A percentile compares a stretch with the other conserved stretches of the same genome.
Conservation (phyloP, 2,329 filamentous ascomycete genomes). For the Claviceps humidiphila region DNA sequence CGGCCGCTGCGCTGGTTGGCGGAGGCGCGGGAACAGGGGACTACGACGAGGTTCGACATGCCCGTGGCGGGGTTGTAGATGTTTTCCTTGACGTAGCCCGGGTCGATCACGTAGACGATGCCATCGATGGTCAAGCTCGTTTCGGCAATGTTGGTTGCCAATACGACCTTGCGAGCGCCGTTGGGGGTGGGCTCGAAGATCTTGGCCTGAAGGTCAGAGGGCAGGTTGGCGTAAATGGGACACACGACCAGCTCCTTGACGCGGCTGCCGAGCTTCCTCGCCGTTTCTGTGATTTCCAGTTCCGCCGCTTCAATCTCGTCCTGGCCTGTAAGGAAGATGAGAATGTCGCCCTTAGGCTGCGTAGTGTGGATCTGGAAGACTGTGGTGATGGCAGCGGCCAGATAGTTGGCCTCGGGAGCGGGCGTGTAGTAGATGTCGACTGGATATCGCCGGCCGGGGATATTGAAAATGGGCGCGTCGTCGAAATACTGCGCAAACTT, state of each 20-base stretch:
- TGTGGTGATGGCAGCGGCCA: conserved; percentile 81
- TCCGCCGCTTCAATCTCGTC: conserved; percentile 91
- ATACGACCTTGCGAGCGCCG: conserved; percentile 74
- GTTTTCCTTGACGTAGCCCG: conserved; percentile 91
- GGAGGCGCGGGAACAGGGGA: conserved; percentile 80
- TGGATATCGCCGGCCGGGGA: conserved; percentile 77
- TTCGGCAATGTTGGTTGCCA: conserved; percentile 95
- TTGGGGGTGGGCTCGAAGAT: conserved; percentile 91
- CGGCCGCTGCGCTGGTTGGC: conserved; percentile 88
- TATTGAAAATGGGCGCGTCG: conserved; percentile 85
- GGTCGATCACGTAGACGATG: conserved; percentile 91
- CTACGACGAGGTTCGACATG: conserved; percentile 84
- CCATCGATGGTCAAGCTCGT: conserved; percentile 92
- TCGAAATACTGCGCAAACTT: conserved; percentile 91
- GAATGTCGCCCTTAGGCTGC: conserved; percentile 73
- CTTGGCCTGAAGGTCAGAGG: conserved; percentile 78
- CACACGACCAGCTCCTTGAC: conserved; percentile 80
- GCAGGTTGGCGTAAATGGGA: conserved; percentile 89
- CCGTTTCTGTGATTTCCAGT: conserved; percentile 71
- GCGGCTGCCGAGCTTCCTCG: conserved; percentile 71
- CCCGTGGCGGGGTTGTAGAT: conserved; percentile 82
- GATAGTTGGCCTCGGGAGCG: conserved; percentile 85
- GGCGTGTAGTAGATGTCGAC: conserved; percentile 87
- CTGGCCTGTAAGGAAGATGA: conserved; percentile 90
- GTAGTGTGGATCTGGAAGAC: conserved; percentile 91